A percentile compares a stretch with the other conserved stretches of the same genome.
Conservation (phyloP, 1,284 basidiomycete species). For the Heterobasidion annosum region DNA sequence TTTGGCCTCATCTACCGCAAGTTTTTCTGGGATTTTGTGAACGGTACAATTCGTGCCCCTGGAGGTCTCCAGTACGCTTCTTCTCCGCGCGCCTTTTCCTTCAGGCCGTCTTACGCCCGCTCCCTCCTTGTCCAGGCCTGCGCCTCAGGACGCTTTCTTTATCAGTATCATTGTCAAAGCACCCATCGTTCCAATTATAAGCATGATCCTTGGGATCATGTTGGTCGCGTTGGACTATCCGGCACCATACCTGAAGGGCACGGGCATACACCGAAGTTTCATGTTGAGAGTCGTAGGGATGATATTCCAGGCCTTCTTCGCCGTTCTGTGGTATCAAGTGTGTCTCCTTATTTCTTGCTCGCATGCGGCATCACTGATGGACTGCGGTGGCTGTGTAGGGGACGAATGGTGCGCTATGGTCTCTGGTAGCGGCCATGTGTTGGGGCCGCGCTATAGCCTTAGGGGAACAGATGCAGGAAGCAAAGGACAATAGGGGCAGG, state of each 20-base stretch:
- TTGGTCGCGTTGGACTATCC: constrained; percentile 66
- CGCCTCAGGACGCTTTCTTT: constrained; percentile 53
- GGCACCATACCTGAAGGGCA: constrained; percentile 44
- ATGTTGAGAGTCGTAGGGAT: constrained; percentile 55
- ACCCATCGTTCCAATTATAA: constrained; percentile 62
- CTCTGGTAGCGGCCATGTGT: constrained; percentile 55
- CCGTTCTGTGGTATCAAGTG: constrained; percentile 74
- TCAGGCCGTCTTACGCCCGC: neutral
- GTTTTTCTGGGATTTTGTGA: constrained; percentile 84
- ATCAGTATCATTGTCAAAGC: constrained; percentile 63
- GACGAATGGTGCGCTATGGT: constrained; percentile 68
- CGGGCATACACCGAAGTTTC: constrained; percentile 56
- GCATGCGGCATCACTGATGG: neutral
- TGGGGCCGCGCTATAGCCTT: constrained; percentile 54
- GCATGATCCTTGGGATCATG: constrained; percentile 47
- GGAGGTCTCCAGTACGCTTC: constrained; percentile 70
- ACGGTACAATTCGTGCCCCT: constrained; percentile 61
- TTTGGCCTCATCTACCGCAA: constrained; percentile 79
- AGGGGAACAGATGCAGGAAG: constrained; percentile 59
- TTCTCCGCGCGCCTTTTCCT: neutral
- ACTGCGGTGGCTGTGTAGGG: constrained; percentile 34
- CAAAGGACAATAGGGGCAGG: constrained; percentile 54
- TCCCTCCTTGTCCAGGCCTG: constrained; percentile 38
- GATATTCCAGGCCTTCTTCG: constrained; percentile 54
- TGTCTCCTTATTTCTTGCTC: constrained; percentile 12